Evolutionary conservation across 2,329 filamentous ascomycete genomes (phyloP), one percentile per base, ranked within the genome.

Genomic region (Lachnellula willkommii): DNA sequence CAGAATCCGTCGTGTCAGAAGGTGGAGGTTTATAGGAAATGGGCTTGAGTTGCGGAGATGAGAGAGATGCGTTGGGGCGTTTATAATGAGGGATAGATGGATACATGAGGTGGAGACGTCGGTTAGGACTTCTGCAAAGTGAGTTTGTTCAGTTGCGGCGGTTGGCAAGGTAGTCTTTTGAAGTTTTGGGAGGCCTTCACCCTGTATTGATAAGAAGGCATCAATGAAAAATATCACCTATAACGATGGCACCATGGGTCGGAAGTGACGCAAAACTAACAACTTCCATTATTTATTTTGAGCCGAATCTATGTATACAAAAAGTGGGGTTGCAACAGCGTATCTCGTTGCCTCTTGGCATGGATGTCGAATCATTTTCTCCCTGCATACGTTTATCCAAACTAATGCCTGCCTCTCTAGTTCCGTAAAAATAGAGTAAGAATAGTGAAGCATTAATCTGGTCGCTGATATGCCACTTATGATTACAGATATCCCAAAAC

Each of bases 1-100:
- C 68, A 77, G 63, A 76, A 75, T 60, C 74, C 74, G 8, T 72
- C 66, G 39, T 77, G 75, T 64, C 63, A 69, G 14, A 70, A 68
- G 52, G 73, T 75, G 6, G 63, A 69, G 42, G 73, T 77, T 15
- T 67, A 68, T 55, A 69, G 72, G 56, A 32, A 32, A 32, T 32
- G 28, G 28, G 28, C 9, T 32, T 32, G 28, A 32, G 11, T 3
- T 12, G 9, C 28, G 28, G 28, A 32, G 28, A 32, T 9, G 9
- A 9, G 9, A 32, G 28, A 2, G 28, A 32, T 11, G 4, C 28
- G 28, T 9, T 3, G 28, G 28, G 28, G 3, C 9, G 9, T 11
- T 12, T 32, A 12, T 12, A 9, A 32, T 2, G 9, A 4, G 28
- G 9, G 28, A 32, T 1, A 32, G 28, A 32, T 32, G 28, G 12